Evolutionary conservation across 345 rosid species (phyloP).

Genomic region (Lepidium didymum): DNA sequence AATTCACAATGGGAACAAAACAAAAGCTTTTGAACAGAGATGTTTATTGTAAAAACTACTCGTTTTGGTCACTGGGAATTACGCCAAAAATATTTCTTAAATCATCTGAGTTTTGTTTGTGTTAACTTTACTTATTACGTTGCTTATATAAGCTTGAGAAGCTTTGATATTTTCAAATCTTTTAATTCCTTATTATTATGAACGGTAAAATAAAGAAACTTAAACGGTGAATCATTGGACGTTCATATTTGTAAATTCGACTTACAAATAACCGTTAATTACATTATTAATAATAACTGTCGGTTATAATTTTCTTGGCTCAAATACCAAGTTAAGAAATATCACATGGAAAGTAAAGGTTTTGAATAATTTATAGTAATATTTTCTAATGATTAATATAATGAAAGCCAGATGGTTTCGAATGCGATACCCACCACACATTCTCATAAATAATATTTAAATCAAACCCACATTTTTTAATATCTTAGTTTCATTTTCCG

Average conservation of each 20-base stretch:
- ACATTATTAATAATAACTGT: background rate
- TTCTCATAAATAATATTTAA: background rate
- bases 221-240: slow-evolving; percentile 14
- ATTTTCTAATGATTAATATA: slow-evolving; percentile 9
- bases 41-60: background rate
- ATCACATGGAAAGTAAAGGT: background rate
- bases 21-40: slow-evolving; percentile 7
- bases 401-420: slow-evolving; percentile 19
- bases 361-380: background rate
- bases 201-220: slow-evolving; percentile 2
- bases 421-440: slow-evolving; percentile 14
- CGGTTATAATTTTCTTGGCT: slow-evolving; percentile 15
- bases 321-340: slow-evolving; percentile 2
- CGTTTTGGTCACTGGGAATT: background rate
- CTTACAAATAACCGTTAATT: slow-evolving; percentile 13
- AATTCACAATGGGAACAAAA: background rate
- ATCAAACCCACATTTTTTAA: too few species aligned
- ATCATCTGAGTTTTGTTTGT: background rate
- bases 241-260: slow-evolving; percentile 2
- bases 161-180: background rate
- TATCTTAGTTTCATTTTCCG: too few species aligned
- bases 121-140: background rate
- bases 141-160: background rate
- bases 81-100: too few species aligned
- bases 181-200: background rate